phyloP scores from a whole-genome alignment of 78 protist genomes.

The Dictyostelium purpureum region DNA sequence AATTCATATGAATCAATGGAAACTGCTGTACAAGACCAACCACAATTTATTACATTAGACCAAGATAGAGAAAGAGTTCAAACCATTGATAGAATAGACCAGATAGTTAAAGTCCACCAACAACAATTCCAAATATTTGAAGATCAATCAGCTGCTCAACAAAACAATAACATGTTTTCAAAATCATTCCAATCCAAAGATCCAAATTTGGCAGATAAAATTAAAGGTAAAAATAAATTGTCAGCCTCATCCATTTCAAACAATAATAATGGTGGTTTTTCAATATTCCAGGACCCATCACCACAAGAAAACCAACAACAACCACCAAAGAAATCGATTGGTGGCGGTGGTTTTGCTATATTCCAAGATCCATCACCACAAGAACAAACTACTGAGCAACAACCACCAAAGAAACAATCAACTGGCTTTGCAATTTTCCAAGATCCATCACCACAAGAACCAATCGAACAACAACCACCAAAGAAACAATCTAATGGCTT shows the following conservation, averaged over 20 bases:
- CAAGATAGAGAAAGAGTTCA: conserved; percentile 24
- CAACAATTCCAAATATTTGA: conserved; percentile 4
- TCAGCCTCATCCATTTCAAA: too few species aligned
- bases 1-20: neutral
- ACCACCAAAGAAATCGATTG: neutral
- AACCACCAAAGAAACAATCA: conserved; percentile 1
- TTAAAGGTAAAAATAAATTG: conserved; percentile 1
- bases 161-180: neutral
- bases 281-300: neutral
- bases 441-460: neutral
- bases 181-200: neutral
- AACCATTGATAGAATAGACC: conserved; percentile 30
- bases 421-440: neutral
- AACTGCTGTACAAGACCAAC: neutral
- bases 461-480: neutral
- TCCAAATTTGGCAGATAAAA: neutral
- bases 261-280: too few species aligned
- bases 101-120: neutral
- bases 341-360: neutral
- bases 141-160: neutral
- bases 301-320: neutral
- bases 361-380: neutral
- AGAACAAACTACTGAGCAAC: neutral
- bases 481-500: neutral
- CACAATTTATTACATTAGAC: neutral